phyloP scores from a whole-genome alignment of 1,284 basidiomycete genomes.

The Malassezia equina region DNA sequence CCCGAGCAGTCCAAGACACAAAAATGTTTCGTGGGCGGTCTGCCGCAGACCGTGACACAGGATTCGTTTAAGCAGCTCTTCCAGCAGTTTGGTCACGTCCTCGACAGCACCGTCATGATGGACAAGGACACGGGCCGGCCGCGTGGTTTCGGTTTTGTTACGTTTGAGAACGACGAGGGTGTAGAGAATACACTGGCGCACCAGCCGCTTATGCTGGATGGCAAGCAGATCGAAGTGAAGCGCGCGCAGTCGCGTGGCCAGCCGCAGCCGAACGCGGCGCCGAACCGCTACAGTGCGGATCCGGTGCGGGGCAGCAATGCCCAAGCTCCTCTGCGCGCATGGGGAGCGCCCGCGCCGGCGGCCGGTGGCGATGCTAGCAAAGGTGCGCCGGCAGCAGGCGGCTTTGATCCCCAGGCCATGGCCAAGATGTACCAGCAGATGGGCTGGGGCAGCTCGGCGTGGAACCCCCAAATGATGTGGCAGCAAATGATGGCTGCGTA shows the following conservation, averaged over 20 bases:
- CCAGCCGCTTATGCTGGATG: slow-evolving; percentile 47
- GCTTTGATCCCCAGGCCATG: slow-evolving; percentile 53
- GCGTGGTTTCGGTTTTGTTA: slow-evolving; percentile 96
- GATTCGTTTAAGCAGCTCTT: slow-evolving; percentile 88
- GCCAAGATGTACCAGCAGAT: slow-evolving; percentile 54
- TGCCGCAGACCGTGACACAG: slow-evolving; percentile 80
- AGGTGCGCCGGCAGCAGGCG: slow-evolving; percentile 7
- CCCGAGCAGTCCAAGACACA: slow-evolving; percentile 33
- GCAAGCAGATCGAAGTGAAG: slow-evolving; percentile 80
- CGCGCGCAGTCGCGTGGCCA: slow-evolving; percentile 28
- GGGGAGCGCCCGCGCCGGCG: slow-evolving; percentile 22
- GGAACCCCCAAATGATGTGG: slow-evolving; percentile 45
- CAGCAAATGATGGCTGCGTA: slow-evolving; percentile 42
- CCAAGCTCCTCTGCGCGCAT: slow-evolving; percentile 8
- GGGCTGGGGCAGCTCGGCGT: slow-evolving; percentile 47
- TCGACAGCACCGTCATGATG: slow-evolving; percentile 96
- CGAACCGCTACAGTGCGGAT: slow-evolving; percentile 8
- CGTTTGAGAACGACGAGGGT: slow-evolving; percentile 73
- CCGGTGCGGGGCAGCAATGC: slow-evolving; percentile 18
- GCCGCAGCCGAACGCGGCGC: slow-evolving; percentile 23
- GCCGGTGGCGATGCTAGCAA: slow-evolving; percentile 14
- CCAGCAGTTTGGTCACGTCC: slow-evolving; percentile 75
- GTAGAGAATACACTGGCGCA: slow-evolving; percentile 57
- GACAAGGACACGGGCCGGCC: slow-evolving; percentile 89
- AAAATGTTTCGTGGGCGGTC: slow-evolving; percentile 81